phyloP scores from a whole-genome alignment of 1,284 basidiomycete species.

The Cutaneotrichosporon daszewskae region DNA sequence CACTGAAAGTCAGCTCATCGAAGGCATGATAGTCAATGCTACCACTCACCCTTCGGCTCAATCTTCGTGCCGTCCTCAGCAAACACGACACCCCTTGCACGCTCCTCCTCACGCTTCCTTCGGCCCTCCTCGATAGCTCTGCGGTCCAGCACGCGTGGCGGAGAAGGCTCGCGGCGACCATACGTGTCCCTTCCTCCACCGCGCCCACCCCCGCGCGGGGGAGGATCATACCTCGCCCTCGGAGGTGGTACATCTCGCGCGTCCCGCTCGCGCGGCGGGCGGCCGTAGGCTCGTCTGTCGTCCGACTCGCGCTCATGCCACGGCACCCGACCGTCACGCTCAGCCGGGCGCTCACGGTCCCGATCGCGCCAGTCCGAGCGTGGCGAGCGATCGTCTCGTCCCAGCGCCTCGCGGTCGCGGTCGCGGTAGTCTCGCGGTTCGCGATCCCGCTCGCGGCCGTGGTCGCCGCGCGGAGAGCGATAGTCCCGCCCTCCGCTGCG shows the following conservation, averaged over 20 bases:
- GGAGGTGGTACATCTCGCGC: too few species aligned
- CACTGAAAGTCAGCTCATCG: too few species aligned
- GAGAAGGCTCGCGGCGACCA: conserved; percentile 2
- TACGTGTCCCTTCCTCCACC: conserved; percentile 12
- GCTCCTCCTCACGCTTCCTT: conserved; percentile 42
- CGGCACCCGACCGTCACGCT: neutral
- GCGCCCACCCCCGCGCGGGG: conserved; percentile 9
- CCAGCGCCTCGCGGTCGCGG: conserved; percentile 6
- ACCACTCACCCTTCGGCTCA: conserved; percentile 24
- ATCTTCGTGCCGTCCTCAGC: conserved; percentile 25
- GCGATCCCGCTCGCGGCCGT: neutral
- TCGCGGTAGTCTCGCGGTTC: conserved; percentile 4
- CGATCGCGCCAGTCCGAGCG: conserved; percentile 10
- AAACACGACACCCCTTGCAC: conserved; percentile 32
- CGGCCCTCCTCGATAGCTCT: conserved; percentile 45
- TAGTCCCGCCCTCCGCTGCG: neutral
- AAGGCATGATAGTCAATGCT: too few species aligned
- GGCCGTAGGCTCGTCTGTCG: too few species aligned
- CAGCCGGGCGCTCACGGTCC: conserved; percentile 47
- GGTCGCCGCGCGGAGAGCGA: neutral
- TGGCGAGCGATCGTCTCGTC: conserved; percentile 7
- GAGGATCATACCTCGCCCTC: too few species aligned
- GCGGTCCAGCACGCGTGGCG: conserved; percentile 27
- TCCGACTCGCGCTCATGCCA: conserved; percentile 7
- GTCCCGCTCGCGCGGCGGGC: too few species aligned